Conservation (phyloP, 257 asterid species). For the Solanum chaucha region DNA sequence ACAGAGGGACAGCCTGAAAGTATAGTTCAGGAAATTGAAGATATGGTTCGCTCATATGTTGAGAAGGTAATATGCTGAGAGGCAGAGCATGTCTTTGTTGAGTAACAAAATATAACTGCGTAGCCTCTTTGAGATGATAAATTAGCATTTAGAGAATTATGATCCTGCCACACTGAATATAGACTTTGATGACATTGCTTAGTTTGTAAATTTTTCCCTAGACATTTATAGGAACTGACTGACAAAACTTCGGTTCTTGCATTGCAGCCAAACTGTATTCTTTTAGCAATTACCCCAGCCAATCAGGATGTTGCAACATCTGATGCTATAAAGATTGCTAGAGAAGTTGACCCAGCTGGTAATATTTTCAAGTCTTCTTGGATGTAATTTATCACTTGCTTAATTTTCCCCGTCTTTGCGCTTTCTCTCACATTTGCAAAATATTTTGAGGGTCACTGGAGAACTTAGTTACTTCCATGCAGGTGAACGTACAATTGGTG, state of each 20-base stretch:
- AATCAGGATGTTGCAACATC: conserved; percentile 46
- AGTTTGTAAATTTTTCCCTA: background rate
- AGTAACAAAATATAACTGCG: background rate
- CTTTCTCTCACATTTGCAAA: background rate
- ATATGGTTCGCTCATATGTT: conserved; percentile 33
- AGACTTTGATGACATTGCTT: background rate
- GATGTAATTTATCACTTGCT: no score
- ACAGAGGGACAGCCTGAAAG: conserved; percentile 39
- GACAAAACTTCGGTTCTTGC: background rate
- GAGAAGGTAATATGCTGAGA: conserved; percentile 22
- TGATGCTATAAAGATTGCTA: conserved; percentile 36
- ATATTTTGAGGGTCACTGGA: background rate
- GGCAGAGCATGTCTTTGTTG: background rate
- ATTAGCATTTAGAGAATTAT: background rate
- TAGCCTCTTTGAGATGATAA: background rate
- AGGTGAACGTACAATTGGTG: conserved; percentile 40
- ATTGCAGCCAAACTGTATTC: conserved; percentile 33
- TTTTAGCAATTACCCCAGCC: conserved; percentile 41
- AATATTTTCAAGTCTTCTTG: background rate
- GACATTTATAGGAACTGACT: background rate
- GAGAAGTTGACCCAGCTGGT: conserved; percentile 44
- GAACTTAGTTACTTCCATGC: background rate
- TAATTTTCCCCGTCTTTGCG: background rate
- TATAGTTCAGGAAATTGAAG: conserved; percentile 32
- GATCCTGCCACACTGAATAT: background rate